Conservation (phyloP, 208 protist genomes). For the Leishmania amazonensis region DNA sequence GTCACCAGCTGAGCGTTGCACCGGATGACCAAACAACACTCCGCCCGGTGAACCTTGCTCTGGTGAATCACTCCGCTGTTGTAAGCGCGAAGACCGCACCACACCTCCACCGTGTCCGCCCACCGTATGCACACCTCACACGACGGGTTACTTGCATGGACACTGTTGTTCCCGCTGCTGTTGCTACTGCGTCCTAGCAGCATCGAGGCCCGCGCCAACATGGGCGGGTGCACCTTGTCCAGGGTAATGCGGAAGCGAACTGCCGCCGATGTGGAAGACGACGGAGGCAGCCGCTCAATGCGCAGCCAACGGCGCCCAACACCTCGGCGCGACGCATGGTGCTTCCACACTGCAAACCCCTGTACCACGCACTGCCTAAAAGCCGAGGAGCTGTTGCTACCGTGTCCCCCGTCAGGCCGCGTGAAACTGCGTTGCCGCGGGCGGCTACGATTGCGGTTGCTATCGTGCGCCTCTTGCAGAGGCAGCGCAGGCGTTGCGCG, state of each 20-base stretch:
- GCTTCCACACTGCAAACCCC: slow-evolving; percentile 53
- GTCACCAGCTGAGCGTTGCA: slow-evolving; percentile 49
- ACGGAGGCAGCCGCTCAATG: not conserved
- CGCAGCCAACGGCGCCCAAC: slow-evolving; percentile 43
- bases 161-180: not conserved
- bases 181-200: slow-evolving; percentile 1
- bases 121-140: slow-evolving; percentile 35
- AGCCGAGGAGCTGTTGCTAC: not conserved
- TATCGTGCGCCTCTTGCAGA: slow-evolving; percentile 10
- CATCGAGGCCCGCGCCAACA: slow-evolving; percentile 6
- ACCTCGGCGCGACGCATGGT: slow-evolving; percentile 60
- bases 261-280: not conserved
- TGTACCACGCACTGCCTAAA: not conserved
- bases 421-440: not conserved
- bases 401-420: not conserved
- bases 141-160: not conserved
- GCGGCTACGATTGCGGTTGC: not conserved
- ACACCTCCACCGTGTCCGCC: slow-evolving; percentile 43
- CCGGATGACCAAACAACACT: slow-evolving; percentile 59
- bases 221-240: slow-evolving; percentile 12
- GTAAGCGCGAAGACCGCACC: slow-evolving; percentile 45
- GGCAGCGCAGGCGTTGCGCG: slow-evolving; percentile 6
- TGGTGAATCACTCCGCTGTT: slow-evolving; percentile 58
- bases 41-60: slow-evolving; percentile 37
- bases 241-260: slow-evolving; percentile 19